Percentiles rank a stretch among this genome's conserved stretches.
Conservation (phyloP, 2,329 filamentous ascomycete genomes). For the Arthrinium phaeospermum region DNA sequence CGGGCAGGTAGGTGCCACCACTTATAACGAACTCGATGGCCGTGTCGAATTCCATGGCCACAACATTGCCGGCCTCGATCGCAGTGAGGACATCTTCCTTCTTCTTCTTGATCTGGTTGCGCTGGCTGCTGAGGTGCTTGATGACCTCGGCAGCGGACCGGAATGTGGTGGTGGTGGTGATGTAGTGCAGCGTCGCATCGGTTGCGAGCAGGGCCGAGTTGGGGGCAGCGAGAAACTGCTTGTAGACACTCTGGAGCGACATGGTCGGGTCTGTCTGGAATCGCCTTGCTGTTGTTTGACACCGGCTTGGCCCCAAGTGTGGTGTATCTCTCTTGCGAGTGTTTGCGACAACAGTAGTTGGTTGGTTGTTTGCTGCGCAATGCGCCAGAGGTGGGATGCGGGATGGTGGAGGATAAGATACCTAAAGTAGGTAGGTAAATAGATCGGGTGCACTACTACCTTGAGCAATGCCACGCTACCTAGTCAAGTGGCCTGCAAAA, state of each 20-base stretch:
- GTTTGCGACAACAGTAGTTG: slow-evolving; percentile 9
- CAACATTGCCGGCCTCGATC: slow-evolving; percentile 72
- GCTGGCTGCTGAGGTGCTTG: slow-evolving; percentile 77
- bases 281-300: neutral
- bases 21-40: slow-evolving; percentile 80
- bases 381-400: neutral
- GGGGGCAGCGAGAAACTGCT: slow-evolving; percentile 73
- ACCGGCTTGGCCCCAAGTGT: slow-evolving; percentile 1
- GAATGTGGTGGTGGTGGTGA: slow-evolving; percentile 83
- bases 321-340: neutral
- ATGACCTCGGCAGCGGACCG: slow-evolving; percentile 76
- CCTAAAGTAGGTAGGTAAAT: neutral
- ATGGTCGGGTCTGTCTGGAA: slow-evolving; percentile 39
- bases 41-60: slow-evolving; percentile 82
- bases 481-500: neutral
- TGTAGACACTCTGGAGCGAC: slow-evolving; percentile 64
- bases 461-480: neutral
- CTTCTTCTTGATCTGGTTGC: slow-evolving; percentile 81
- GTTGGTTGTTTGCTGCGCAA: neutral
- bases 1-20: slow-evolving; percentile 86
- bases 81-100: slow-evolving; percentile 76
- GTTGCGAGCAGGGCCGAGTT: slow-evolving; percentile 66
- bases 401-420: slow-evolving; percentile 5
- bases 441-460: neutral
- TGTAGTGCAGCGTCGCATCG: slow-evolving; percentile 80